These are phyloP conservation scores for Periglandula ipomoeae DNA, from an alignment of 2,329 filamentous ascomycete species.

Conservation along the genomic window DNA sequence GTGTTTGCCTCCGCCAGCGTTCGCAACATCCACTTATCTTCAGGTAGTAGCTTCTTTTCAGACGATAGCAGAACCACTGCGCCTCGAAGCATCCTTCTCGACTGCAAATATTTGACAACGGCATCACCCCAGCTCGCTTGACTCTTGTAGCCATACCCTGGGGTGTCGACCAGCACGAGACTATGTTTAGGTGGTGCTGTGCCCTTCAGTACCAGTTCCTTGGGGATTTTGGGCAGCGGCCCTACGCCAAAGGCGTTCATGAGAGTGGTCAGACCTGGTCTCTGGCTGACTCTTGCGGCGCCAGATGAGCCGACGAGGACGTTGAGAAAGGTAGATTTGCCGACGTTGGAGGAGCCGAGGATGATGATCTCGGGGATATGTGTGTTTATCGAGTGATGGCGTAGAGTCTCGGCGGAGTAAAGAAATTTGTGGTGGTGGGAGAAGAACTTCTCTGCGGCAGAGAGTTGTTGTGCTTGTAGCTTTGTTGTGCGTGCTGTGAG, in stretches of 20 bases:
- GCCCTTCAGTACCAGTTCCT: conserved; percentile 19
- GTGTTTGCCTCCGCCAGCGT: conserved; percentile 36
- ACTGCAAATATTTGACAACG: conserved; percentile 40
- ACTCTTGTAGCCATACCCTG: conserved; percentile 40
- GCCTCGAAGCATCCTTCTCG: conserved; percentile 37
- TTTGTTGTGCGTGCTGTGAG: conserved; percentile 9
- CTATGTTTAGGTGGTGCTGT: conserved; percentile 35
- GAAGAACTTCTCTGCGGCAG: conserved; percentile 24
- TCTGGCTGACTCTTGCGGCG: conserved; percentile 39
- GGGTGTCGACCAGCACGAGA: conserved; percentile 42
- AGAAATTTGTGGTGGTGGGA: conserved; percentile 28
- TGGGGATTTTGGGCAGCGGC: conserved; percentile 22
- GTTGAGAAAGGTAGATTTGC: conserved; percentile 84
- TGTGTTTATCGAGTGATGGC: conserved; percentile 41
- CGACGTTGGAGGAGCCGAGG: conserved; percentile 80
- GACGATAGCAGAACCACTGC: conserved; percentile 45
- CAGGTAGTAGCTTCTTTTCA: conserved; percentile 39
- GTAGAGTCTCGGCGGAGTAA: conserved; percentile 40
- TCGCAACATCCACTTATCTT: conserved; percentile 37
- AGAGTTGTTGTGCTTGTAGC: conserved; percentile 16
- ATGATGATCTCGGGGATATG: conserved; percentile 58
- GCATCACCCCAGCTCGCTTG: conserved; percentile 42
- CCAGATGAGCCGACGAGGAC: conserved; percentile 50
- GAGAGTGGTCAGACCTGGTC: conserved; percentile 42
- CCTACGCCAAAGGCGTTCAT: conserved; percentile 51